Evolutionary conservation across 2,329 filamentous ascomycete genomes (phyloP).

Genomic region (Penicillium crustosum): DNA sequence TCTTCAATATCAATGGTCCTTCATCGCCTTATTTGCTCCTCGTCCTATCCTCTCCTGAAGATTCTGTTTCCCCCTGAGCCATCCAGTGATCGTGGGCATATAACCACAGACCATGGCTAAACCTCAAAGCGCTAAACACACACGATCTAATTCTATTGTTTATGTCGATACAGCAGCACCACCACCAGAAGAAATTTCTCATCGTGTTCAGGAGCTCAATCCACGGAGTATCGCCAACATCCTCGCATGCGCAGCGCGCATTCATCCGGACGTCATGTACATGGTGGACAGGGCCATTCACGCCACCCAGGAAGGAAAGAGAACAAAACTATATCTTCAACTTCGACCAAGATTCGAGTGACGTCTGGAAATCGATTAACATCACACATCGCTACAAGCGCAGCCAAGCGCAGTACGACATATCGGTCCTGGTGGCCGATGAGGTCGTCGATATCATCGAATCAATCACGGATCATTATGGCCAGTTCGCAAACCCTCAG

Average conservation of each 20-base stretch:
- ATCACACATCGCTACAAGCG: constrained; percentile 1
- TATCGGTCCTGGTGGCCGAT: background rate
- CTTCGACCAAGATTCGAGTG: background rate
- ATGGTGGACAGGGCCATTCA: background rate
- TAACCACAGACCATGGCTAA: background rate
- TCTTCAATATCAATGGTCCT: no score
- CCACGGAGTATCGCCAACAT: background rate
- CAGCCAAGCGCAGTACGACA: constrained; percentile 7
- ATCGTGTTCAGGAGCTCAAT: background rate
- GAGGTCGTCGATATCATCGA: background rate
- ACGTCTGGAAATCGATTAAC: constrained; percentile 18
- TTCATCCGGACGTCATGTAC: background rate
- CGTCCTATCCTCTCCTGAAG: background rate
- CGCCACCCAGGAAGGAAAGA: background rate
- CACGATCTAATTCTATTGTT: background rate
- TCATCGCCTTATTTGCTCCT: background rate
- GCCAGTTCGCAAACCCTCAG: background rate
- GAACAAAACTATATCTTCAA: background rate
- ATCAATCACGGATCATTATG: constrained; percentile 9
- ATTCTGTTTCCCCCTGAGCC: no score
- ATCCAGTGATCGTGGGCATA: background rate
- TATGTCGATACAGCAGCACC: background rate
- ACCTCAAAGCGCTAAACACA: background rate
- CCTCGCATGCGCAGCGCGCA: background rate
- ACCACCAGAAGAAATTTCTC: background rate